These are phyloP conservation scores for Euphorbia lathyris DNA, from an alignment of 345 rosid species.

Conservation along the genomic window DNA sequence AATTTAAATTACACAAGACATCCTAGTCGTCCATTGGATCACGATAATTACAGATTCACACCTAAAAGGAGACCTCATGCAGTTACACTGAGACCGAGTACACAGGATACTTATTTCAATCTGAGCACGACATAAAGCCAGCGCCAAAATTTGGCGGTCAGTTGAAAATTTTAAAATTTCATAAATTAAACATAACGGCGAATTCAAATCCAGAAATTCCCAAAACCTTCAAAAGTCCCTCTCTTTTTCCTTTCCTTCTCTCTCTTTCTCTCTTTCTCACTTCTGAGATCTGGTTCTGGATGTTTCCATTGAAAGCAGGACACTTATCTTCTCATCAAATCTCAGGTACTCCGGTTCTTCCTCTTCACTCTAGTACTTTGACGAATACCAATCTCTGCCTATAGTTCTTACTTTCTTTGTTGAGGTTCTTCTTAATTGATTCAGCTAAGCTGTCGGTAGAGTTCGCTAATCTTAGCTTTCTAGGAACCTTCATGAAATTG, in stretches of 20 bases:
- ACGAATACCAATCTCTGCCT: not conserved
- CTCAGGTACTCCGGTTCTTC: constrained; percentile 1
- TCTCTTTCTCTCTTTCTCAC: not conserved
- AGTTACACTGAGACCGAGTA: not conserved
- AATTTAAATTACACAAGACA: not conserved
- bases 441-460: too few relatives aligned
- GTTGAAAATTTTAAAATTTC: constrained; percentile 13
- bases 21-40: not conserved
- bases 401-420: not conserved
- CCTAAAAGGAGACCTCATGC: not conserved
- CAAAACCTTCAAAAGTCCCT: not conserved
- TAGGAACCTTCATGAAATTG: not conserved
- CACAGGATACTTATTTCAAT: not conserved
- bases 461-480: too few relatives aligned
- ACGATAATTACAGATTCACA: too few relatives aligned
- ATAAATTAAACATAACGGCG: not conserved
- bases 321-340: not conserved
- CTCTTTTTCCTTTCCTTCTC: not conserved
- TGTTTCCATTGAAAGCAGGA: not conserved
- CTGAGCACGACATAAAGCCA: not conserved
- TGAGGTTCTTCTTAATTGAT: not conserved
- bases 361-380: not conserved
- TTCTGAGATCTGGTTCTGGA: constrained; percentile 7
- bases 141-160: constrained; percentile 19
- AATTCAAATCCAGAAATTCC: not conserved